Base-by-base conservation (phyloP, 495 filamentous ascomycete species). In the Melanomma pulvis-pyrius region DNA sequence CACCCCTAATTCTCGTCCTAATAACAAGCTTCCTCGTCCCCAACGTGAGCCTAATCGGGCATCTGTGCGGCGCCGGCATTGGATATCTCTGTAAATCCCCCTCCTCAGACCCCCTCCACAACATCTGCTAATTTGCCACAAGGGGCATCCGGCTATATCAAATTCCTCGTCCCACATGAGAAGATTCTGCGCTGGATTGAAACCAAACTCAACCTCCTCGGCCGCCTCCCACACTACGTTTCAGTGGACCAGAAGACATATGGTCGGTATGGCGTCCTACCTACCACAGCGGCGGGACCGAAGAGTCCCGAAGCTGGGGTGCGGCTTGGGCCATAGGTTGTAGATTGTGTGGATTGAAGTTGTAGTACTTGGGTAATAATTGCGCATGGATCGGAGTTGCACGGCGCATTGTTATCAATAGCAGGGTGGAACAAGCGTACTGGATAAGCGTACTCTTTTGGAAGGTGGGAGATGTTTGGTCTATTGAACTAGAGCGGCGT, bases 181-280 rank as follows among this genome's bases (percentile, higher is more conserved):
- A 87, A 86, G 79, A 77, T 88, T 26, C 79, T 96, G 41, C 82
- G 92, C 51, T 96, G 85, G 84, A 85, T 96, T 54, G 92, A 97
- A 77, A 83, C 84, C 21, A 96, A 91, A 75, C 71, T 96, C 56
- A 93, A 96, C 68, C 82, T 96, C 21, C 80, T 96, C 2, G 90
- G 87, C 15, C 82, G 90, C 61, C 76, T 96, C 39, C 92, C 92
- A 17, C 89, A 93, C 76, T 97, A 96, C 71, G 87, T 97, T 17
- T 92, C 89, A 21, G 86, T 97, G 13, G 92, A 97, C 72, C 92
- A 96, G 74, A 96, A 96, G 83, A 96, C 90, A n/a, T 96, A 92
- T 72, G 92, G 92, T n/a, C 83, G 92, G 51, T 96, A 93, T 73
- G 92, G 92, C 0, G 90, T 97, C 19, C 79, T 97, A 22, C 92